A percentile compares a stretch with the other conserved stretches of the same genome.
Conservation (phyloP, 2,329 filamentous ascomycete species). For the Trichoderma koningiopsis region DNA sequence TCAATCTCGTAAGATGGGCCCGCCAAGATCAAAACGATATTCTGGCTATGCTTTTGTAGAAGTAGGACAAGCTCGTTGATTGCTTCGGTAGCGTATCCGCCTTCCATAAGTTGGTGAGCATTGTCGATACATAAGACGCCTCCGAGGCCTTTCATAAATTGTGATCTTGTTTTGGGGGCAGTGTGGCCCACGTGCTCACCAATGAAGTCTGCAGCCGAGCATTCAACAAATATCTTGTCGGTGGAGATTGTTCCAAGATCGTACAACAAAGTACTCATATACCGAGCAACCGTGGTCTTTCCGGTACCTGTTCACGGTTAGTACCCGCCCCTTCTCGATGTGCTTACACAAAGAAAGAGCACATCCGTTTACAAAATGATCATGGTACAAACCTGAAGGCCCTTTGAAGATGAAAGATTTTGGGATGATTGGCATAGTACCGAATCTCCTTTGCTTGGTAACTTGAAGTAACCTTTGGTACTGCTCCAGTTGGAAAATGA, state of each 20-base stretch:
- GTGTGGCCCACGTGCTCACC: slow-evolving; percentile 9
- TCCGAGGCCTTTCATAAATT: background rate
- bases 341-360: background rate
- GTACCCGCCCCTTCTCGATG: background rate
- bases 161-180: background rate
- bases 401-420: background rate
- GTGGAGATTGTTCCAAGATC: background rate
- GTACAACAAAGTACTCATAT: background rate
- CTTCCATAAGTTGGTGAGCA: background rate
- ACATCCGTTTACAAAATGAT: background rate
- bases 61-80: slow-evolving; percentile 6
- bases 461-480: background rate
- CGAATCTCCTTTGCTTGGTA: background rate
- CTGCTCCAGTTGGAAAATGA: background rate
- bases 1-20: background rate
- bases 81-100: slow-evolving; percentile 1
- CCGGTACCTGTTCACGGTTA: background rate
- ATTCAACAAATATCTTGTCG: background rate
- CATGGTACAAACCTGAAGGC: background rate
- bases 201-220: slow-evolving; percentile 2
- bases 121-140: background rate
- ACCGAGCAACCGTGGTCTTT: slow-evolving; percentile 7
- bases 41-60: background rate
- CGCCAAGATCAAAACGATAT: background rate
- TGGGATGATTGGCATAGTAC: background rate